These are phyloP conservation scores for Globisporangium paddicum DNA, from an alignment of 352 stramenopile genomes.

Conservation along the genomic window DNA sequence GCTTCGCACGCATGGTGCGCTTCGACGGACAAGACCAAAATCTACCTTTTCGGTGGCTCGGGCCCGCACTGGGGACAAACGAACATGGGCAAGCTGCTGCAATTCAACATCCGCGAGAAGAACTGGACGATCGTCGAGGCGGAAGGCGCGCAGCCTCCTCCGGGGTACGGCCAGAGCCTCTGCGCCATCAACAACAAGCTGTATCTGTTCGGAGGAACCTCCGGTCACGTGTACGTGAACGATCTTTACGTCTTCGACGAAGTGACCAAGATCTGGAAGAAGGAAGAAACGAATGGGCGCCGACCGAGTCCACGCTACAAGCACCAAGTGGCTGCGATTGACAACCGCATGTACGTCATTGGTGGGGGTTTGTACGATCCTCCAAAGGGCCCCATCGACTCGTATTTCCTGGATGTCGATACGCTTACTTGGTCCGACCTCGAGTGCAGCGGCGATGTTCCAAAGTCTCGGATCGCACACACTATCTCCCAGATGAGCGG, in stretches of 20 bases:
- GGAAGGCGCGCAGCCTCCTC: constrained; percentile 54
- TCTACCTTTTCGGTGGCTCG: constrained; percentile 77
- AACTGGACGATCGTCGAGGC: constrained; percentile 79
- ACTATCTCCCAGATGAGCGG: constrained; percentile 55
- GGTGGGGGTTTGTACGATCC: constrained; percentile 78
- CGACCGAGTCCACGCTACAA: constrained; percentile 79
- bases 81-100: constrained; percentile 83
- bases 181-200: constrained; percentile 77
- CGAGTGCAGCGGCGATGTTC: constrained; percentile 51
- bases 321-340: constrained; percentile 66
- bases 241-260: constrained; percentile 83
- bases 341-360: constrained; percentile 75
- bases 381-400: constrained; percentile 73
- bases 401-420: constrained; percentile 72
- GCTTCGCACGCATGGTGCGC: constrained; percentile 74
- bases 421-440: constrained; percentile 64
- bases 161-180: constrained; percentile 73
- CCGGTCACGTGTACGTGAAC: constrained; percentile 80
- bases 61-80: constrained; percentile 81
- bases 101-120: constrained; percentile 73
- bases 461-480: constrained; percentile 76
- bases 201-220: constrained; percentile 80
- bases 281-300: constrained; percentile 55
- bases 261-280: constrained; percentile 62
- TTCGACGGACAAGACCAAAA: constrained; percentile 67